Evolutionary conservation across 2,329 filamentous ascomycete genomes (phyloP), one percentile per base, ranked within the genome.

Genomic region (Cordyceps tenuipes): DNA sequence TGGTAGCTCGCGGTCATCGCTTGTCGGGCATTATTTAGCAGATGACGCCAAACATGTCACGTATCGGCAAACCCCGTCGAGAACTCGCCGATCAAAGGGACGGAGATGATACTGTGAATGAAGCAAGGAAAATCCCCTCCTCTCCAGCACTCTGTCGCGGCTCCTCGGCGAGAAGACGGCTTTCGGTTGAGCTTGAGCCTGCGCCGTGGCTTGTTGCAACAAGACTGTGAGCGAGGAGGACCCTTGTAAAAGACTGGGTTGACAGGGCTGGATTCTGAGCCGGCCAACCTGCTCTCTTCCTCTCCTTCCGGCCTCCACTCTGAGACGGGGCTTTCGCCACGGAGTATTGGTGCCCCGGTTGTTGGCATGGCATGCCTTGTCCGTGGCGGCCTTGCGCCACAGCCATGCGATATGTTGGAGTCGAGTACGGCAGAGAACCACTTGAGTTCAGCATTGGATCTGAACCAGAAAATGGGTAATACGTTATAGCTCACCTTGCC

Each of bases 251-350:
- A 29, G 39, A 49, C 19, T n/a, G 6, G 47, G 44, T 34, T 41
- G 55, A 34, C 55, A 49, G 46, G 51, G 46, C 56, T 58, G 47
- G 36, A 21, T 58, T 58, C 56, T 58, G 56, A 50, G 56, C 56
- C 56, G 21, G 56, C 51, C 17, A 36, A 15, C 10, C 49, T 17
- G 36, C 36, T 43, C 17, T 36, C 51, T 26, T 44, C 39, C 46
- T 55, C 41, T 31, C 43, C 31, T 53, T n/a, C 17, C 53, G 19
- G 43, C 48, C 53, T 41, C 44, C 54, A 57, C 54, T 39, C 44
- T 21, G 34, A 57, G 23, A 49, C 46, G 53, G 53, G 53, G 41
- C 34, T 36, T 36, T 10, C 12, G 9, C 10, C 12, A 36, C 34
- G 34, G 34, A 36, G 34, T 36, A 36, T 29, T 29, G 3, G 1